Evolutionary conservation across 75 land plant genomes (phyloP), one percentile per base, ranked within the genome.

Genomic region (Selaginella tamariscina): DNA sequence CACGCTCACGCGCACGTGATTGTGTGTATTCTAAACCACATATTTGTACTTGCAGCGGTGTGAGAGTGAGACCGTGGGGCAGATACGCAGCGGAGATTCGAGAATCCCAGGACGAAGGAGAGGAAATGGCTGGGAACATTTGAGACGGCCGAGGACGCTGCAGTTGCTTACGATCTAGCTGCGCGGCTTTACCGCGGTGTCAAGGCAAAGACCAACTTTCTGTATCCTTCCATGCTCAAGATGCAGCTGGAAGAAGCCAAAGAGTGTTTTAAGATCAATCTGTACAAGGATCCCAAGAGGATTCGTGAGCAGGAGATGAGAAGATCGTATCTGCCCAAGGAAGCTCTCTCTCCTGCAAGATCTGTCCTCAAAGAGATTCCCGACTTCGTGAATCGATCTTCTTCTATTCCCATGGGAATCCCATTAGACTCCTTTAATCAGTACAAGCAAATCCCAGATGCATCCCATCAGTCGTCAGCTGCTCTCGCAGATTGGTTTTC

Each of bases 81-180:
- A 64, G 74, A 32, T 77, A 71, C 54, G 79, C 79, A 0, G 79
- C 79, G 18, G 79, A 77, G 79, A 77, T 77, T 27, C 26, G 79
- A n/a, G 79, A n/a, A 77, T 72, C 79, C 79, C 20, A 70, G 70
- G 24, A 77, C 71, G 71, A 77, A 77, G 71, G 68, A 73, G 67
- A 70, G 79, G 0, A 71, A 68, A 8, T 77, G 79, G 79, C 62
- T 77, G 0, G 79, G 79, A 1, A 77, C 79, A 5, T 77, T 72
- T 27, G 79, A 77, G 44, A 77, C 79, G 31, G 79, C 79, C 2
- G 79, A 72, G 74, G 79, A 77, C 30, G 79, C 79, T 2, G 79
- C 79, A 8, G 18, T 70, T 13, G 79, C 79, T 2, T 77, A 77
- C 70, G 79, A 77, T 62, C 54, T 70, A 31, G 79, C 79, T 28